Evolutionary conservation across 805 yeast species (phyloP).

Genomic region (Nadsonia fulvescens): DNA sequence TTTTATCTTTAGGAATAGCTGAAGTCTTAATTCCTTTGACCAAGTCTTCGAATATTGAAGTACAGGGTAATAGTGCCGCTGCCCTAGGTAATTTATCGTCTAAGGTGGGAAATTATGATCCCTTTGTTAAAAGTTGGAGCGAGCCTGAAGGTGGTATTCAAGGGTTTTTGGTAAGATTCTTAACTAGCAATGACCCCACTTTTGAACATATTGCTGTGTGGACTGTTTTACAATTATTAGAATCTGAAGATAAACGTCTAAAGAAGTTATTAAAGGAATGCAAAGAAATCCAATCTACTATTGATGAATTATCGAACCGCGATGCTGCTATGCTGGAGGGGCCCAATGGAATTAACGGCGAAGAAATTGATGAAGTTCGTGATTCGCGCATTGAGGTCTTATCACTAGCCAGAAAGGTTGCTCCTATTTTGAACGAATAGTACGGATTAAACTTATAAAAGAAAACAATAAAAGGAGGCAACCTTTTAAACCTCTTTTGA

Average conservation of each 20-base stretch:
- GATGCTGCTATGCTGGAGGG: conserved; percentile 11
- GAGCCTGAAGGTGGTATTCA: conserved; percentile 70
- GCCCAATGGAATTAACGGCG: conserved; percentile 5
- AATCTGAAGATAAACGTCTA: conserved; percentile 57
- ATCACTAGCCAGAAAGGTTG: too few relatives aligned
- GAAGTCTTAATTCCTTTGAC: conserved; percentile 87
- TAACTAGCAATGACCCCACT: conserved; percentile 72
- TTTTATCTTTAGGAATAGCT: conserved; percentile 67
- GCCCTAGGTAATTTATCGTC: conserved; percentile 93
- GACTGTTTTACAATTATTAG: conserved; percentile 87
- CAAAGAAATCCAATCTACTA: conserved; percentile 17
- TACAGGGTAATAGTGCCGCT: conserved; percentile 96
- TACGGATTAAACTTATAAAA: too few relatives aligned
- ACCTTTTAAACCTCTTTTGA: too few relatives aligned
- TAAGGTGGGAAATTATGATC: conserved; percentile 66
- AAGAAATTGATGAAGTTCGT: too few relatives aligned
- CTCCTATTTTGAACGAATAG: too few relatives aligned
- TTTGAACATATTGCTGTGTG: conserved; percentile 96
- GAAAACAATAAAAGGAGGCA: too few relatives aligned
- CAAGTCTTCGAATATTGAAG: conserved; percentile 73
- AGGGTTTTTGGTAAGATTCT: conserved; percentile 65
- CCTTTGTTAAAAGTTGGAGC: conserved; percentile 63
- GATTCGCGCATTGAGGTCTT: too few relatives aligned
- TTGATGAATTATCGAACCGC: conserved; percentile 18
- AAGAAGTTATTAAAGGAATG: conserved; percentile 16